Percentiles rank a stretch among this genome's conserved stretches.
Conservation (phyloP, 164 flowering plant species). For the Vitis riparia region DNA sequence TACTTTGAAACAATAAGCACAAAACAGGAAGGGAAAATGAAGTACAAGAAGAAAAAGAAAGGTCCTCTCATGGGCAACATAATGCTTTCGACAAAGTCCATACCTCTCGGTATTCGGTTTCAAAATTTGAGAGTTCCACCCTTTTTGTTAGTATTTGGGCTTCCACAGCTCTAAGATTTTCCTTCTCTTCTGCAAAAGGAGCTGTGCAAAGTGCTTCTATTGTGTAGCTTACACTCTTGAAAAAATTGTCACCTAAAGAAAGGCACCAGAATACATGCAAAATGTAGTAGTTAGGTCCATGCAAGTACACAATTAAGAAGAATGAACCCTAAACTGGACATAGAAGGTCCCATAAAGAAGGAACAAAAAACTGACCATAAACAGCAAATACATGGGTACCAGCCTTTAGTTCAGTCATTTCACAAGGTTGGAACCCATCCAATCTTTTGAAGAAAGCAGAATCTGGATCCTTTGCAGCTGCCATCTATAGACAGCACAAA, state of each 20-base stretch:
- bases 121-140: conserved; percentile 85
- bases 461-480: conserved; percentile 88
- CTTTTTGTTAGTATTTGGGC: conserved; percentile 80
- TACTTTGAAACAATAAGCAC: background rate
- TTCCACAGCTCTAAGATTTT: conserved; percentile 75
- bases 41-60: background rate
- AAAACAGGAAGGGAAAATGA: background rate
- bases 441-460: conserved; percentile 86
- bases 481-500: conserved; percentile 43
- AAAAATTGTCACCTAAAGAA: conserved; percentile 88
- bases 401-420: conserved; percentile 83
- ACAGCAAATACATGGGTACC: conserved; percentile 96
- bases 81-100: conserved; percentile 1
- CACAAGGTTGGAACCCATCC: conserved; percentile 97
- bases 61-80: background rate
- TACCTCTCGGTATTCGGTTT: conserved; percentile 91
- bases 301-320: background rate
- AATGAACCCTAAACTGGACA: background rate
- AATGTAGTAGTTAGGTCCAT: background rate
- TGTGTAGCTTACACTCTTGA: conserved; percentile 82
- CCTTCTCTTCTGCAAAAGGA: conserved; percentile 73
- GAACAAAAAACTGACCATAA: conserved; percentile 62
- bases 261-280: background rate
- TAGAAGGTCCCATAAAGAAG: background rate
- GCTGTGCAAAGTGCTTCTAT: conserved; percentile 86